Conservation (phyloP, 140 eudicot species). For the Ambrosia hybrid region DNA sequence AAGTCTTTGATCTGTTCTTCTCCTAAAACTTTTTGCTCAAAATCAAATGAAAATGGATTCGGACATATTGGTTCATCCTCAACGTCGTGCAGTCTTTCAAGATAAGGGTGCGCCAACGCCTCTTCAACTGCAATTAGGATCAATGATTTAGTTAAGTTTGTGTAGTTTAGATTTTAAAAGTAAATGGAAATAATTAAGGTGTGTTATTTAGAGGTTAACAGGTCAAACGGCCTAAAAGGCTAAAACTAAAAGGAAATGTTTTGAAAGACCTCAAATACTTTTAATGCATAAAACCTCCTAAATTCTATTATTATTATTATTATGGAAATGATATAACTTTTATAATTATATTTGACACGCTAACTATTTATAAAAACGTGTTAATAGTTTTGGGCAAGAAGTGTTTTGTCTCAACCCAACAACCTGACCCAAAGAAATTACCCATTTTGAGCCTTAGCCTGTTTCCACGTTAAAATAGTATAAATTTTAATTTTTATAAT, state of each 20-base stretch:
- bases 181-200: background rate
- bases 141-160: slow-evolving; percentile 10
- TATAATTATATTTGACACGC: background rate
- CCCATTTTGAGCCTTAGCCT: too few species aligned
- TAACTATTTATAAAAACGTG: background rate
- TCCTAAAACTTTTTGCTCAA: slow-evolving; percentile 65
- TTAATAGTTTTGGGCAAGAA: too few species aligned
- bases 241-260: background rate
- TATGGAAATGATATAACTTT: background rate
- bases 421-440: too few species aligned
- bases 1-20: slow-evolving; percentile 88
- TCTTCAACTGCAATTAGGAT: slow-evolving; percentile 54
- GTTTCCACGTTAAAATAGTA: too few species aligned
- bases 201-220: background rate
- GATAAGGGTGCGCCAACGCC: slow-evolving; percentile 81
- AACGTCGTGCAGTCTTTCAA: slow-evolving; percentile 64
- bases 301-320: background rate
- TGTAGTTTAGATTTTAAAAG: background rate
- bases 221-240: background rate
- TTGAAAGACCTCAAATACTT: background rate
- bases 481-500: too few species aligned
- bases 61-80: slow-evolving; percentile 80
- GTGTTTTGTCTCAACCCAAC: too few species aligned
- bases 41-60: slow-evolving; percentile 71
- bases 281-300: background rate